Percentiles rank a stretch among this genome's conserved stretches.
phyloP scores from a whole-genome alignment of 1,284 basidiomycete species.

The Boletus semigastroideus region DNA sequence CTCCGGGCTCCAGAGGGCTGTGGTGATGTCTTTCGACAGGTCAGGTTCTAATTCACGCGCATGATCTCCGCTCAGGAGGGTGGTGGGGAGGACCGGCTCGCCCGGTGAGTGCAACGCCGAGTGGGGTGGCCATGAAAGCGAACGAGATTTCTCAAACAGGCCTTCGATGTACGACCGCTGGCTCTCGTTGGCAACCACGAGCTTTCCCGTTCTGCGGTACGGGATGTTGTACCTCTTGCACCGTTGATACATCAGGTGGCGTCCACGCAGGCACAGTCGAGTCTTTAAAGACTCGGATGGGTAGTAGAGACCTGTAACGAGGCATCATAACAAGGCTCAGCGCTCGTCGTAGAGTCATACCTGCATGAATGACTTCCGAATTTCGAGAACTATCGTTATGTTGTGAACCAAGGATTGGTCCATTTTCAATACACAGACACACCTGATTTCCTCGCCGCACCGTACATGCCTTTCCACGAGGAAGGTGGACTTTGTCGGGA shows the following conservation, averaged over 20 bases:
- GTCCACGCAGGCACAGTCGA: constrained; percentile 82
- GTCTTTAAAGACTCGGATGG: constrained; percentile 87
- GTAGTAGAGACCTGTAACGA: constrained; percentile 73
- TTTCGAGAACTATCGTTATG: constrained; percentile 73
- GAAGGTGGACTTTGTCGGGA: constrained; percentile 75
- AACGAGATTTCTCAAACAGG: constrained; percentile 64
- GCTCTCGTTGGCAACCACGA: constrained; percentile 72
- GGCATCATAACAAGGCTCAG: not conserved
- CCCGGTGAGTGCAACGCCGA: constrained; percentile 26
- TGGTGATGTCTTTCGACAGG: constrained; percentile 67
- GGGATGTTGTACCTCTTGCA: constrained; percentile 71
- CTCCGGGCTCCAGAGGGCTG: constrained; percentile 79
- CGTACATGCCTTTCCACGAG: constrained; percentile 79
- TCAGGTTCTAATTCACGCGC: constrained; percentile 82
- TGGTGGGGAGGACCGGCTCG: constrained; percentile 55
- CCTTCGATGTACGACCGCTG: constrained; percentile 72
- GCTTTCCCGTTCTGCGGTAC: constrained; percentile 80
- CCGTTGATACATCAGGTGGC: constrained; percentile 81
- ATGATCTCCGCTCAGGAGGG: constrained; percentile 71
- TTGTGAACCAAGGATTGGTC: not conserved
- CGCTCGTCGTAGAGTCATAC: constrained; percentile 36
- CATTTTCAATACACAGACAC: constrained; percentile 12
- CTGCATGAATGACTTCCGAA: constrained; percentile 95
- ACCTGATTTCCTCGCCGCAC: constrained; percentile 86
- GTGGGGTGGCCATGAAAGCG: constrained; percentile 51